Evolutionary conservation across 768 basidiomycete genomes (phyloP), one percentile per base, ranked within the genome.

Genomic region (Lentinula detonsa): DNA sequence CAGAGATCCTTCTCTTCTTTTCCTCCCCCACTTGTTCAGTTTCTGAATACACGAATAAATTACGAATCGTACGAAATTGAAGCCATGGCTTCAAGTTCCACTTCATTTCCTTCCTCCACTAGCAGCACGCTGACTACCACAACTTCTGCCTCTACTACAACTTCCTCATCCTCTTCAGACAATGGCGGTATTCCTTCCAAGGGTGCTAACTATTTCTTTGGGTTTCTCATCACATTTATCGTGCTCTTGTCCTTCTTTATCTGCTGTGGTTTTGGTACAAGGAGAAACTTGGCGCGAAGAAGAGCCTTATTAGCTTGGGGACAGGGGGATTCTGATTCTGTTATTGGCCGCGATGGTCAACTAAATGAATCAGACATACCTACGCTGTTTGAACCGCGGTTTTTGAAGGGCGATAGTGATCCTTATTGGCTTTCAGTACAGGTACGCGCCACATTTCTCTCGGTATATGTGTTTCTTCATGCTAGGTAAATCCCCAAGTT

Each of bases 141-240:
- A 35, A n/a, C 57, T 9, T 23, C 39, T 16, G 57, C 57, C 16
- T 51, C 59, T 42, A 11, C 59, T 13, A 5, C 49, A 11, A 16
- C 46, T 59, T 46, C 59, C 21, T 43, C 59, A 5, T 42, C 59
- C 21, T 21, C 28, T 5, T 59, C 58, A 8, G 33, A 18, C 18
- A 33, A 34, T 23, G 18, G 33, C 10, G 55, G 55, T 7, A 42
- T 45, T 8, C 63, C 63, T 61, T 61, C 65, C 37, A 72, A 73
- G 39, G 75, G 77, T 6, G 75, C 78, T 21, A 79, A 71, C 63
- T 79, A 80, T 66, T 81, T 81, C 68, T 81, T 81, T 61, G 81
- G 81, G 3, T 81, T 83, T 63, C 76, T 83, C 63, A 76, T 81
- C 66, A 74, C 79, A 23, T 79, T 83, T 64, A 71, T 79, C 61